phyloP scores from a whole-genome alignment of 1,284 basidiomycete species.

The Ustilago shanxiensis region DNA sequence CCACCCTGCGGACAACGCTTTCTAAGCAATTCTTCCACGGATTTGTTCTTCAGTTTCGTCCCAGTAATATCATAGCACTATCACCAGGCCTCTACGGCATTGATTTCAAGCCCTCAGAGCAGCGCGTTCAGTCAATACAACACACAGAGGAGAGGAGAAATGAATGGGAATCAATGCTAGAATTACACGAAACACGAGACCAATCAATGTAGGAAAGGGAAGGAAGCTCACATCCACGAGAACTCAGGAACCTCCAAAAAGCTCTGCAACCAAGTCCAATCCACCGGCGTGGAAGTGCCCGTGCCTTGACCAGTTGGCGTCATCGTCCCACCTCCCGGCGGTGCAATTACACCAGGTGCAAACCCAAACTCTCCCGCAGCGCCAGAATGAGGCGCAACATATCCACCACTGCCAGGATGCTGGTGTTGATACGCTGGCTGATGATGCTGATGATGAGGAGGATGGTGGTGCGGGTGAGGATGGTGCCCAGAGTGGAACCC shows the following conservation, averaged over 20 bases:
- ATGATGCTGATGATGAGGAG: conserved; percentile 16
- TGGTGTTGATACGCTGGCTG: conserved; percentile 19
- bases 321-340: conserved; percentile 12
- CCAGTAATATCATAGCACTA: conserved; percentile 8
- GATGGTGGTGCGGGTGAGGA: conserved; percentile 16
- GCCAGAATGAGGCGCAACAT: neutral
- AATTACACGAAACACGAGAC: neutral
- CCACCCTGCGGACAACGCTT: conserved; percentile 52
- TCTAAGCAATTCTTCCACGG: conserved; percentile 26
- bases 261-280: conserved; percentile 56
- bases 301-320: conserved; percentile 28
- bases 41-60: conserved; percentile 2
- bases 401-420: conserved; percentile 3
- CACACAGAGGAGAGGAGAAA: neutral
- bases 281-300: conserved; percentile 44
- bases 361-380: conserved; percentile 21
- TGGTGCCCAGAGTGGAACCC: conserved; percentile 11
- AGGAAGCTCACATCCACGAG: conserved; percentile 36
- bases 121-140: neutral
- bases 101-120: neutral
- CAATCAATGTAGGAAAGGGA: neutral
- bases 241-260: conserved; percentile 53
- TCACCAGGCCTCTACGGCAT: neutral
- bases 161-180: neutral
- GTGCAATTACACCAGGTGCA: conserved; percentile 8